Evolutionary conservation across 2,329 filamentous ascomycete species (phyloP).

Genomic region (Aspergillus novofumigatus): DNA sequence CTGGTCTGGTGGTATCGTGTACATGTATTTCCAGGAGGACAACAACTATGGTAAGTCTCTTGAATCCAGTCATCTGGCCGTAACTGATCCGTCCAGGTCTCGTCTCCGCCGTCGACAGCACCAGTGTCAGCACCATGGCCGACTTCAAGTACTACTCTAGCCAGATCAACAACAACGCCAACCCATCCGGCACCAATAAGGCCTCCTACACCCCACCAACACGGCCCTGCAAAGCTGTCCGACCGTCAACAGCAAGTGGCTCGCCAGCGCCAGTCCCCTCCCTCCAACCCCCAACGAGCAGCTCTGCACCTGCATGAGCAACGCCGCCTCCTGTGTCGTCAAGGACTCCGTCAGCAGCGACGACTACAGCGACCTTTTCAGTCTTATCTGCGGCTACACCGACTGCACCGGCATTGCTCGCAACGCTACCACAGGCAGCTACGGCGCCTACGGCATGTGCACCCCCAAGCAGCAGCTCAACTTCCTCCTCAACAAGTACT

Average conservation of each 20-base stretch:
- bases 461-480: conserved; percentile 38
- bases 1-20: conserved; percentile 93
- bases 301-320: conserved; percentile 81
- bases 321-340: conserved; percentile 65
- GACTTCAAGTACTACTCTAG: conserved; percentile 70
- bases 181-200: conserved; percentile 61
- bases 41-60: conserved; percentile 71
- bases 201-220: conserved; percentile 67
- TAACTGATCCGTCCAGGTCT: conserved; percentile 18
- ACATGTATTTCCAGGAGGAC: conserved; percentile 90
- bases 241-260: conserved; percentile 59
- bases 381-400: conserved; percentile 37
- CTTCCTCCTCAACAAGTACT: conserved; percentile 39
- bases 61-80: not conserved
- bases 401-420: conserved; percentile 37
- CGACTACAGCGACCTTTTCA: conserved; percentile 66
- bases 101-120: conserved; percentile 57
- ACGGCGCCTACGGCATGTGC: conserved; percentile 45
- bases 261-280: conserved; percentile 59
- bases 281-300: conserved; percentile 74
- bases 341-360: conserved; percentile 52
- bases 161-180: conserved; percentile 60
- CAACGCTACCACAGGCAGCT: conserved; percentile 38
- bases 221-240: conserved; percentile 67
- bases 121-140: conserved; percentile 60